Evolutionary conservation across 1,284 basidiomycete species (phyloP).

Genomic region (Trichosporon asahii): DNA sequence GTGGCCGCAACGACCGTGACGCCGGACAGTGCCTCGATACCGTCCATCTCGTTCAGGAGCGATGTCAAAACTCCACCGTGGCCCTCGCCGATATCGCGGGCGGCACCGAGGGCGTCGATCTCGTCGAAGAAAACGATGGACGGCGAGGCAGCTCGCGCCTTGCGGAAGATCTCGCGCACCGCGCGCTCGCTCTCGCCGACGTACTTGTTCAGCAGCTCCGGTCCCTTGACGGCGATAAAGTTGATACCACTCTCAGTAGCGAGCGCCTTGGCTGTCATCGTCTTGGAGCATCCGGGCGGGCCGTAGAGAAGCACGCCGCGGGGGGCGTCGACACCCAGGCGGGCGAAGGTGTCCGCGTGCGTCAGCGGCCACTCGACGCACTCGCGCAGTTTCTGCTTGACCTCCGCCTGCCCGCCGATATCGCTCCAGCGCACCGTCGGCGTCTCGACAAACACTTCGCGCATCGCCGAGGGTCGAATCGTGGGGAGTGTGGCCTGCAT

Average conservation of each 20-base stretch:
- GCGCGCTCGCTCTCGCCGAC: slow-evolving; percentile 96
- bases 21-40: slow-evolving; percentile 85
- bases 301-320: slow-evolving; percentile 91
- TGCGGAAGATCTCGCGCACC: slow-evolving; percentile 90
- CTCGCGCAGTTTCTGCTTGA: slow-evolving; percentile 80
- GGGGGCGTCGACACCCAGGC: slow-evolving; percentile 83
- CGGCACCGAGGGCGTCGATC: slow-evolving; percentile 86
- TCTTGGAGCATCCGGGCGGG: slow-evolving; percentile 97
- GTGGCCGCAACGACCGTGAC: slow-evolving; percentile 96
- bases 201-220: slow-evolving; percentile 94
- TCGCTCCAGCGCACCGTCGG: slow-evolving; percentile 80
- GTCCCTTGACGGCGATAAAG: slow-evolving; percentile 96
- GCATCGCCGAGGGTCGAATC: slow-evolving; percentile 89
- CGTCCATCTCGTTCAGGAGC: slow-evolving; percentile 97
- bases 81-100: slow-evolving; percentile 63
- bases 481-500: slow-evolving; percentile 67
- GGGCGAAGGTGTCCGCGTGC: slow-evolving; percentile 76
- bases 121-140: slow-evolving; percentile 98
- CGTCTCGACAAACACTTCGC: slow-evolving; percentile 84
- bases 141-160: slow-evolving; percentile 87
- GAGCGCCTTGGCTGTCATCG: slow-evolving; percentile 86
- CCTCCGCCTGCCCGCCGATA: slow-evolving; percentile 76
- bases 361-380: slow-evolving; percentile 92
- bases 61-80: slow-evolving; percentile 87
- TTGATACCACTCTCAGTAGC: slow-evolving; percentile 94